phyloP scores from a whole-genome alignment of 331 rosid species.

The Acacia concinna region DNA sequence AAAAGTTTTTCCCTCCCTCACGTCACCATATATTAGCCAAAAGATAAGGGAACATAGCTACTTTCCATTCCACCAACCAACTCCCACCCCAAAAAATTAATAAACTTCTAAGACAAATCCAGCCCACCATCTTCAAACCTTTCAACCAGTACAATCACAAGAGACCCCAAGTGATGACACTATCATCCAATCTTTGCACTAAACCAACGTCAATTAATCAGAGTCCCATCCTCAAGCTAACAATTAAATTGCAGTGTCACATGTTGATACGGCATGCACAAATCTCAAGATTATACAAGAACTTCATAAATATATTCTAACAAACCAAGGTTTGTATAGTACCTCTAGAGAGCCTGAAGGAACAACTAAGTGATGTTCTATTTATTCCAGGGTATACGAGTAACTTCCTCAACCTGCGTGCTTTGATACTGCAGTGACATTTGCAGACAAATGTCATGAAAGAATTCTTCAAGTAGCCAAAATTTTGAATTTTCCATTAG shows the following conservation, averaged over 20 bases:
- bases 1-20: background rate
- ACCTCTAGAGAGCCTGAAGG: slow-evolving; percentile 80
- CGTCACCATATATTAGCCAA: background rate
- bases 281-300: slow-evolving; percentile 13
- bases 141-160: background rate
- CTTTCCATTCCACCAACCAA: background rate
- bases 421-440: slow-evolving; percentile 98
- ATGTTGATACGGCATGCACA: background rate
- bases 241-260: background rate
- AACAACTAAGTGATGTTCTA: slow-evolving; percentile 76
- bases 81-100: background rate
- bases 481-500: slow-evolving; percentile 46
- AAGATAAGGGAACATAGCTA: background rate
- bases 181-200: background rate
- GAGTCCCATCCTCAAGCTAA: background rate
- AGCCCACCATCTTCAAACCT: background rate
- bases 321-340: slow-evolving; percentile 68
- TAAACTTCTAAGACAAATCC: background rate
- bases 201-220: background rate
- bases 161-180: background rate
- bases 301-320: slow-evolving; percentile 30
- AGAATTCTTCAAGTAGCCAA: slow-evolving; percentile 41
- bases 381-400: slow-evolving; percentile 56
- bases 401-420: slow-evolving; percentile 96
- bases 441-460: slow-evolving; percentile 79